Conservation (phyloP, 2,329 filamentous ascomycete genomes). For the Phyllosticta paracitricarpa region DNA sequence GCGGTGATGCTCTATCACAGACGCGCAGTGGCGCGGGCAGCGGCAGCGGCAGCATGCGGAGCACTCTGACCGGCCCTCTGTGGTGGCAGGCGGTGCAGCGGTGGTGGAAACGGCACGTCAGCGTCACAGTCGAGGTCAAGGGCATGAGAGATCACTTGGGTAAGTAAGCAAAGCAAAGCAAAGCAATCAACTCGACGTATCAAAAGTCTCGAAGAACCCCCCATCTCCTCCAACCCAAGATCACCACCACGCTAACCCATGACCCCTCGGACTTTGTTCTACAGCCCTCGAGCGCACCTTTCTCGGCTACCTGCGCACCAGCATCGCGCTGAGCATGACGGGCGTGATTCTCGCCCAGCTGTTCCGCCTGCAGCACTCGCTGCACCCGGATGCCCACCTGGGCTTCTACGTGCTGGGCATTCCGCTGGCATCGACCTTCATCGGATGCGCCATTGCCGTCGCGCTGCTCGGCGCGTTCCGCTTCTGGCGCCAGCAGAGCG, state of each 20-base stretch:
- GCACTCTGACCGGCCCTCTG: conserved; percentile 15
- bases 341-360: conserved; percentile 59
- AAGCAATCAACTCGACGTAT: conserved; percentile 6
- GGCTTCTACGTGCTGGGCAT: conserved; percentile 53
- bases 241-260: background rate
- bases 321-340: conserved; percentile 56
- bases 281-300: conserved; percentile 65
- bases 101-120: conserved; percentile 43
- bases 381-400: conserved; percentile 35
- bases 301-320: conserved; percentile 63
- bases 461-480: conserved; percentile 46
- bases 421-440: conserved; percentile 45
- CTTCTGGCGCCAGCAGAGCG: conserved; percentile 52
- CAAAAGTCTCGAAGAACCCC: conserved; percentile 7
- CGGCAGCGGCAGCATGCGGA: conserved; percentile 11
- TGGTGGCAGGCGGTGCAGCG: conserved; percentile 30
- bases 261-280: background rate
- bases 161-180: conserved; percentile 21
- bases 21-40: conserved; percentile 13
- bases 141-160: conserved; percentile 48
- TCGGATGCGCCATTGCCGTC: conserved; percentile 39
- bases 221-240: background rate
- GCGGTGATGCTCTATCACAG: background rate
- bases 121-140: conserved; percentile 40
- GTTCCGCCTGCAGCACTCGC: conserved; percentile 48